Evolutionary conservation across 768 basidiomycete species (phyloP).

Genomic region (Podaxis sp.): DNA sequence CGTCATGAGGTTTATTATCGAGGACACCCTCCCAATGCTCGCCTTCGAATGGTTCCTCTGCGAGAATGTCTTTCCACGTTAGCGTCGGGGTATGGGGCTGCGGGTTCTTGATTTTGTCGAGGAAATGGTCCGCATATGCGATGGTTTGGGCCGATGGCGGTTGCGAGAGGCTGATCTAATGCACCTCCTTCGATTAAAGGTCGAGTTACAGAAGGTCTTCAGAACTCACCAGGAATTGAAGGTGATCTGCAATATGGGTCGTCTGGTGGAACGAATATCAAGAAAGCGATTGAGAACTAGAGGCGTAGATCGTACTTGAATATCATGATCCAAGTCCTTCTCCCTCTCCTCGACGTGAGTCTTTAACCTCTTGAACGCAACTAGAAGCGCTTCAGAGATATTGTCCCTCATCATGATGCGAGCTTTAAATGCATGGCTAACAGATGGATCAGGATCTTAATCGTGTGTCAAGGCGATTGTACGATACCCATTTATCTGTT

Average conservation of each 20-base stretch:
- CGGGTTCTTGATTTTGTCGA: constrained; percentile 49
- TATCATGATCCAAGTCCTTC: constrained; percentile 63
- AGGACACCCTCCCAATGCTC: constrained; percentile 80
- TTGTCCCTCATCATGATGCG: constrained; percentile 63
- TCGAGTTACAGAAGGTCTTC: background rate
- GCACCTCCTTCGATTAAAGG: background rate
- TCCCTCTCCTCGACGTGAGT: constrained; percentile 42
- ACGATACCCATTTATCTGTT: constrained; percentile 58
- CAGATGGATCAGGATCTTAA: constrained; percentile 4
- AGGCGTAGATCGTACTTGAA: constrained; percentile 45
- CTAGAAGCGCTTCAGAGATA: constrained; percentile 59
- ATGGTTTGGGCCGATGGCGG: constrained; percentile 51
- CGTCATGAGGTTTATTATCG: constrained; percentile 37
- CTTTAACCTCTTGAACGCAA: constrained; percentile 53
- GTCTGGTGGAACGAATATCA: constrained; percentile 35
- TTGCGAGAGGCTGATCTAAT: constrained; percentile 56
- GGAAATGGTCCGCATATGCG: constrained; percentile 51
- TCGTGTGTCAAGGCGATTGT: background rate
- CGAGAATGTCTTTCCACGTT: constrained; percentile 79
- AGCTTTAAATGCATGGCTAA: constrained; percentile 65
- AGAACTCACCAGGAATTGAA: constrained; percentile 65
- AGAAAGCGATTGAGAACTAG: background rate
- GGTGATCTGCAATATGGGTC: constrained; percentile 65
- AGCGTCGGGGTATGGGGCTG: constrained; percentile 39
- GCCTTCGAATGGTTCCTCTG: constrained; percentile 82